Conservation (phyloP, 768 basidiomycete species). For the Clathrus columnatus region DNA sequence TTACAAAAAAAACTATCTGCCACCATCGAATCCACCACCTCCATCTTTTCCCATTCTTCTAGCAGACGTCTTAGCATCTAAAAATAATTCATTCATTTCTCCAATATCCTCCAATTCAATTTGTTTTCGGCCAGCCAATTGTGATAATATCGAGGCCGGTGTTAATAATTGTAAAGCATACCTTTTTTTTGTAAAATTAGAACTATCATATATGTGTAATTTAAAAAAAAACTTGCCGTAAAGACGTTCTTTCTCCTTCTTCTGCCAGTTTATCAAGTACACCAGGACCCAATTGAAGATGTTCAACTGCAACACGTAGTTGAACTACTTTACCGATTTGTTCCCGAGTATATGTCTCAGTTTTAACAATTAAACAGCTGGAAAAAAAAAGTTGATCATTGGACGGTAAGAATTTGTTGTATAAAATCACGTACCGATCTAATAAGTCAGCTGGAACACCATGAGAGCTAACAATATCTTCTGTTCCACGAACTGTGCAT, state of each 20-base stretch:
- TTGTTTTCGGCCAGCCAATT: slow-evolving; percentile 65
- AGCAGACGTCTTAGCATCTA: slow-evolving; percentile 86
- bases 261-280: slow-evolving; percentile 74
- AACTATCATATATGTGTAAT: slow-evolving; percentile 8
- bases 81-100: slow-evolving; percentile 91
- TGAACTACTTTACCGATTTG: slow-evolving; percentile 84
- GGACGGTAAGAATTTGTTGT: slow-evolving; percentile 4
- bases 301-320: slow-evolving; percentile 80
- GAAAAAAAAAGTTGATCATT: slow-evolving; percentile 1
- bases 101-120: slow-evolving; percentile 83
- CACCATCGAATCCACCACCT: slow-evolving; percentile 24
- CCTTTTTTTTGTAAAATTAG: slow-evolving; percentile 29
- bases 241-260: slow-evolving; percentile 74
- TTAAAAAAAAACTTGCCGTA: slow-evolving; percentile 46
- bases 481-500: slow-evolving; percentile 86
- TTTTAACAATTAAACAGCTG: slow-evolving; percentile 93
- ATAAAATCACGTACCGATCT: slow-evolving; percentile 52
- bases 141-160: slow-evolving; percentile 82
- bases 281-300: slow-evolving; percentile 61
- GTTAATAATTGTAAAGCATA: slow-evolving; percentile 88
- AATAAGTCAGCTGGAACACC: slow-evolving; percentile 90
- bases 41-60: slow-evolving; percentile 35
- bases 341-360: slow-evolving; percentile 70
- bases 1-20: too few relatives aligned
- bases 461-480: slow-evolving; percentile 85